phyloP scores from a whole-genome alignment of 1,139 yeast species.

The Debaryomyces psychrophilus region DNA sequence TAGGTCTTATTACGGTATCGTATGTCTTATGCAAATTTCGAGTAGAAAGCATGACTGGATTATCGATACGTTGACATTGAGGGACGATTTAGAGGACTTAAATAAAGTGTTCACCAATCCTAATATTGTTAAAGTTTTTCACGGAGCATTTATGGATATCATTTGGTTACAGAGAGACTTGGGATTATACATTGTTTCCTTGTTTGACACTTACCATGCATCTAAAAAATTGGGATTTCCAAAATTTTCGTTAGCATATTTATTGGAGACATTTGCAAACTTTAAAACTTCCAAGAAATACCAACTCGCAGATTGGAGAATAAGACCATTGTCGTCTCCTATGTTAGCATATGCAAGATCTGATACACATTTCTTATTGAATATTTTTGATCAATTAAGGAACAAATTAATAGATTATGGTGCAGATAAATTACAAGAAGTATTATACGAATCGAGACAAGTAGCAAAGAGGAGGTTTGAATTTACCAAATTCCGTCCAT shows the following conservation, averaged over 20 bases:
- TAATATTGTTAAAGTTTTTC: constrained; percentile 78
- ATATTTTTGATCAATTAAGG: constrained; percentile 76
- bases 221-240: constrained; percentile 77
- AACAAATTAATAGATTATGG: constrained; percentile 56
- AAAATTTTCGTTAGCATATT: constrained; percentile 79
- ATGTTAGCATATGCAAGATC: constrained; percentile 91
- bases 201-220: constrained; percentile 94
- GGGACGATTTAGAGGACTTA: constrained; percentile 69
- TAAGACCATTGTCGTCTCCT: constrained; percentile 77
- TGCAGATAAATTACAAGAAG: constrained; percentile 41
- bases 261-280: constrained; percentile 77
- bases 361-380: constrained; percentile 88
- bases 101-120: constrained; percentile 85
- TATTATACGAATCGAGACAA: constrained; percentile 72
- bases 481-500: constrained; percentile 63
- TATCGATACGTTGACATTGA: constrained; percentile 73
- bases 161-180: constrained; percentile 96
- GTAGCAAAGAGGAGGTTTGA: constrained; percentile 87
- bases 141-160: constrained; percentile 96
- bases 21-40: constrained; percentile 92
- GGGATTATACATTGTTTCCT: constrained; percentile 85
- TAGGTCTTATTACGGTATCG: constrained; percentile 86
- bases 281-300: constrained; percentile 92
- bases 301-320: constrained; percentile 96
- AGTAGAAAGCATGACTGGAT: constrained; percentile 80